Evolutionary conservation across 1,284 basidiomycete species (phyloP).

Genomic region (Xerocomus alliaceus): DNA sequence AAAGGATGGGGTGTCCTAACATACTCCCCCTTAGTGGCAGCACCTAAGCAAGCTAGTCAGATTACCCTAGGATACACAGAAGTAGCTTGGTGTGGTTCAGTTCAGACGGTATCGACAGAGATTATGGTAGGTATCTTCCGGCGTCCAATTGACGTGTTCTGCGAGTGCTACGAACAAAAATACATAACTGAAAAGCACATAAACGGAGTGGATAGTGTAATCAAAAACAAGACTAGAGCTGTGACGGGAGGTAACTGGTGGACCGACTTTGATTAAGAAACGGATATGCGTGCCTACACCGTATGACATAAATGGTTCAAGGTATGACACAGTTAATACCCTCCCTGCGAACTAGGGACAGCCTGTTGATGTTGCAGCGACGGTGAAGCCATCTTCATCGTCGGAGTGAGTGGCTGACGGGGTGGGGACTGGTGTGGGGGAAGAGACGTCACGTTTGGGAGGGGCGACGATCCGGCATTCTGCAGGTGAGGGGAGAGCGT

Average conservation of each 20-base stretch:
- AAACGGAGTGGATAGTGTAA: slow-evolving; percentile 46
- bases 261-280: slow-evolving; percentile 14
- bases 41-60: too few species aligned
- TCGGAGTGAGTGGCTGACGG: slow-evolving; percentile 59
- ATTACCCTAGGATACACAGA: background rate
- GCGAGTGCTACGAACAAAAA: slow-evolving; percentile 38
- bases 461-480: slow-evolving; percentile 56
- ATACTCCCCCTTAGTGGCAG: too few species aligned
- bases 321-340: slow-evolving; percentile 43
- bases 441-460: slow-evolving; percentile 51
- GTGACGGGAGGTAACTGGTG: slow-evolving; percentile 24
- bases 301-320: slow-evolving; percentile 15
- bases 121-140: slow-evolving; percentile 26
- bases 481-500: slow-evolving; percentile 62
- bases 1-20: too few species aligned
- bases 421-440: slow-evolving; percentile 58
- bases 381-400: slow-evolving; percentile 63
- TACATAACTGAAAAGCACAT: slow-evolving; percentile 50
- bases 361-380: slow-evolving; percentile 66
- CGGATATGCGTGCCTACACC: slow-evolving; percentile 19
- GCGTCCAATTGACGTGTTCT: slow-evolving; percentile 31
- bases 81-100: background rate
- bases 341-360: slow-evolving; percentile 52
- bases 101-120: background rate
- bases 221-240: slow-evolving; percentile 40